A percentile compares a stretch with the other conserved stretches of the same genome.
phyloP scores from a whole-genome alignment of 164 flowering plant genomes.

The Akebia trifoliata region DNA sequence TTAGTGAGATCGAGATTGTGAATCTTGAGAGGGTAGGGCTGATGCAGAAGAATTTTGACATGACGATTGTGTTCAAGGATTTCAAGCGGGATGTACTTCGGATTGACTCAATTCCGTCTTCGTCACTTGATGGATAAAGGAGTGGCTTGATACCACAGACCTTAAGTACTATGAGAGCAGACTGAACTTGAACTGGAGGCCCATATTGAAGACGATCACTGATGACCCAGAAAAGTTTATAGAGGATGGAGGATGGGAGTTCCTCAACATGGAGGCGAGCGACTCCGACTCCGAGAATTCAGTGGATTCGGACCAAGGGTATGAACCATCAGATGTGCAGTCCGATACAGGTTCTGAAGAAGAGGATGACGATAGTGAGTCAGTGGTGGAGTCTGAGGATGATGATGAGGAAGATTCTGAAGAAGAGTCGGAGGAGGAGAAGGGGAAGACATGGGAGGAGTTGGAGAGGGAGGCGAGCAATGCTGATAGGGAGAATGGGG shows the following conservation, averaged over 20 bases:
- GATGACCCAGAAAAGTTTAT: constrained; percentile 72
- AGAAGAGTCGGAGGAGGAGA: constrained; percentile 65
- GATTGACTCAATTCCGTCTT: constrained; percentile 73
- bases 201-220: constrained; percentile 61
- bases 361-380: constrained; percentile 56
- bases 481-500: constrained; percentile 71
- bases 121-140: constrained; percentile 84
- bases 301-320: constrained; percentile 70
- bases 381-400: constrained; percentile 80
- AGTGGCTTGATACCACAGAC: constrained; percentile 82
- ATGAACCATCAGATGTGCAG: constrained; percentile 66
- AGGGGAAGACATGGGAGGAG: constrained; percentile 93
- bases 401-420: constrained; percentile 62
- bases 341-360: constrained; percentile 65
- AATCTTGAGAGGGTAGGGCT: constrained; percentile 79
- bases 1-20: constrained; percentile 81
- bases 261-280: constrained; percentile 71
- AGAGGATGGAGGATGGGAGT: constrained; percentile 88
- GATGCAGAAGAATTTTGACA: constrained; percentile 79
- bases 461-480: constrained; percentile 86
- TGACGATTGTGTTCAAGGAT: constrained; percentile 84
- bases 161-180: constrained; percentile 84
- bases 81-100: constrained; percentile 76
- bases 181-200: constrained; percentile 68
- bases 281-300: constrained; percentile 68